A percentile compares a stretch with the other conserved stretches of the same genome.
Evolutionary conservation across 2,329 filamentous ascomycete species (phyloP).

Genomic region (Hypoxylon sp.): DNA sequence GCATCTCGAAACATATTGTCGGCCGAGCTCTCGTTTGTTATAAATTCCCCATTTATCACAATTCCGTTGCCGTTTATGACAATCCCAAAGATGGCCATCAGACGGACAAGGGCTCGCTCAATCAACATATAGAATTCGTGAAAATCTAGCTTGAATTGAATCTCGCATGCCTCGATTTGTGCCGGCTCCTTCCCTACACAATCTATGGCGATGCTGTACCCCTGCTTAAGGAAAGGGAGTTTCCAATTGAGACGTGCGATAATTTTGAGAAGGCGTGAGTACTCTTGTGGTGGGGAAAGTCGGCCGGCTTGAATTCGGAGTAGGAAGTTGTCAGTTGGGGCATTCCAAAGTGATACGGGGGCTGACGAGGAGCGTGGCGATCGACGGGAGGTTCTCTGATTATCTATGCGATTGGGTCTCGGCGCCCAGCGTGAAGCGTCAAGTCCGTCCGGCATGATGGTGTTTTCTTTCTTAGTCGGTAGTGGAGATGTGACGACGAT

Average conservation of each 20-base stretch:
- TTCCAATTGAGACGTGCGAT: conserved; percentile 75
- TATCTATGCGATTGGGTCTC: conserved; percentile 10
- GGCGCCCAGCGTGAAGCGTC: conserved; percentile 49
- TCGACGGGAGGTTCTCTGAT: not conserved
- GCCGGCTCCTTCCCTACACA: conserved; percentile 57
- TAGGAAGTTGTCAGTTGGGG: conserved; percentile 10
- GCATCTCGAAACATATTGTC: conserved; percentile 12
- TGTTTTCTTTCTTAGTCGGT: not conserved
- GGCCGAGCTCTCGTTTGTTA: conserved; percentile 5
- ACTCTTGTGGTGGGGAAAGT: conserved; percentile 57
- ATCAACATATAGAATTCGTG: conserved; percentile 82
- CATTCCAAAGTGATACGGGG: not conserved
- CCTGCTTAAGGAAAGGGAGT: conserved; percentile 70
- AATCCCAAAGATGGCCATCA: conserved; percentile 76
- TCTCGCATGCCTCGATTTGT: conserved; percentile 59
- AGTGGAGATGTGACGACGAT: not conserved
- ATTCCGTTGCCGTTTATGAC: conserved; percentile 56
- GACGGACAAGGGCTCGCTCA: conserved; percentile 77
- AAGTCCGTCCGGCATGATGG: conserved; percentile 39
- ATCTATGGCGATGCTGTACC: conserved; percentile 67
- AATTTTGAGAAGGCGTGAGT: conserved; percentile 72
- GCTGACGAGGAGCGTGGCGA: conserved; percentile 8
- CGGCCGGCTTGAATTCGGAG: not conserved
- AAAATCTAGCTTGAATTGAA: conserved; percentile 84
- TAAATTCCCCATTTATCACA: conserved; percentile 14